Percentiles rank a stretch among this genome's conserved stretches.
Evolutionary conservation across 2,329 filamentous ascomycete genomes (phyloP).

Genomic region (Fusarium clavum): DNA sequence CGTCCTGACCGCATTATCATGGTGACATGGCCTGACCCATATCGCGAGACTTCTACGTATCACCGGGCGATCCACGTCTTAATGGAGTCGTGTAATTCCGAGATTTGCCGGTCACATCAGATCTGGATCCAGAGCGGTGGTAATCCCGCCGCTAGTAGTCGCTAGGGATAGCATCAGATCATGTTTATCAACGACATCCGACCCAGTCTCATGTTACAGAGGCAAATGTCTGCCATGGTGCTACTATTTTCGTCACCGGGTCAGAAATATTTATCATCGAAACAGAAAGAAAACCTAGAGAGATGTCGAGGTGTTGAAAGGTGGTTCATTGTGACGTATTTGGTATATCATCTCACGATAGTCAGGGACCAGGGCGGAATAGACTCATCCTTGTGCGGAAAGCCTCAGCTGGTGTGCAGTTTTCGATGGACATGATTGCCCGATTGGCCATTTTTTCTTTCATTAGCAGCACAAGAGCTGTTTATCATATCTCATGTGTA

Average conservation of each 20-base stretch:
- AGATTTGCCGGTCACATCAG: constrained; percentile 13
- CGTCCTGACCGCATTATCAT: neutral
- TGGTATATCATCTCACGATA: neutral
- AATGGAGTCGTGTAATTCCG: constrained; percentile 30
- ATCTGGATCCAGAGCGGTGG: constrained; percentile 31
- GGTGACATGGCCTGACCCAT: neutral
- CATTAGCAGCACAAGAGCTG: neutral
- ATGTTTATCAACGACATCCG: neutral
- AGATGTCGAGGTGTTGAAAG: neutral
- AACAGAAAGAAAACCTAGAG: neutral
- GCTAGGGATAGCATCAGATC: constrained; percentile 13
- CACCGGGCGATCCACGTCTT: constrained; percentile 16
- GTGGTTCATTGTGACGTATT: neutral
- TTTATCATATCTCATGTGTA: neutral
- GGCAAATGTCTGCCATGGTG: neutral
- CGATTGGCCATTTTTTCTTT: neutral
- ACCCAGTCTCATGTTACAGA: constrained; percentile 8
- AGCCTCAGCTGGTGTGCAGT: neutral
- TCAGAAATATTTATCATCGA: constrained; percentile 50
- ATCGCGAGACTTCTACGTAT: neutral
- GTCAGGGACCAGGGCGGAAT: no score
- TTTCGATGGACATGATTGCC: neutral
- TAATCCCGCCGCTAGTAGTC: constrained; percentile 17
- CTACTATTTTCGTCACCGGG: neutral
- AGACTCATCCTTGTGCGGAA: neutral